Base-by-base conservation (phyloP, 805 yeast genomes). In the Wickerhamomyces sydowiorum region DNA sequence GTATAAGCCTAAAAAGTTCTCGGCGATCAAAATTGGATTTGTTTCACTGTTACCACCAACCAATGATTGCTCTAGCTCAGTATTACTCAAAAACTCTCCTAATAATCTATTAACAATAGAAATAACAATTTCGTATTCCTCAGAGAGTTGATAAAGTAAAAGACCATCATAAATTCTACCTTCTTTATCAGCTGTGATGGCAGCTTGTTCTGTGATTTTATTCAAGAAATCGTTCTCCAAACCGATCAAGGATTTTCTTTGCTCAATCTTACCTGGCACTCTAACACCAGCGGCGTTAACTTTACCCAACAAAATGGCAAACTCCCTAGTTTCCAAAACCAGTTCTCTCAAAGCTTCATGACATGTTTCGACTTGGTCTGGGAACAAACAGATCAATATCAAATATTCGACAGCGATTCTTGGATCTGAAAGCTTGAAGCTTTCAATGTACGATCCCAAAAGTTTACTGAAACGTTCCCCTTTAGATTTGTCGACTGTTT, bases 401-500 rank as follows among this genome's bases (percentile, higher is more conserved):
- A 91, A 64, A 57, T 93, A 93, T 59, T 91, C 96, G n/a, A 86
- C 85, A 1, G 97, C 97, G 43, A 84, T 86, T 53, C 82, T 77
- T 20, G 98, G 95, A 64, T 89, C 95, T 31, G 91, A 77, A 44
- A 78, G 76, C 53, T 89, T 82, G 70, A 93, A 91, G 15, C 82
- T 77, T 47, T 89, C 75, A 10, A 93, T 85, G 62, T 87, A 91
- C 18, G 81, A 77, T 1, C 95, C 95, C 38, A 93, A 53, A 40
- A 88, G 60, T 43, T 86, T 71, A 17, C 85, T 80, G 59, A 81
- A 76, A 46, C 72, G 72, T 51, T 63, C 56, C 1, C 53, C 50
- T 67, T 49, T 42, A 38, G 8, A 36, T 57, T 30, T 73, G 62
- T 48, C 66, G 59, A 10, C 60, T 22, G 47, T 55, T 7, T 51